phyloP scores from a whole-genome alignment of 2,329 filamentous ascomycete genomes.

The Fusarium burgessii region DNA sequence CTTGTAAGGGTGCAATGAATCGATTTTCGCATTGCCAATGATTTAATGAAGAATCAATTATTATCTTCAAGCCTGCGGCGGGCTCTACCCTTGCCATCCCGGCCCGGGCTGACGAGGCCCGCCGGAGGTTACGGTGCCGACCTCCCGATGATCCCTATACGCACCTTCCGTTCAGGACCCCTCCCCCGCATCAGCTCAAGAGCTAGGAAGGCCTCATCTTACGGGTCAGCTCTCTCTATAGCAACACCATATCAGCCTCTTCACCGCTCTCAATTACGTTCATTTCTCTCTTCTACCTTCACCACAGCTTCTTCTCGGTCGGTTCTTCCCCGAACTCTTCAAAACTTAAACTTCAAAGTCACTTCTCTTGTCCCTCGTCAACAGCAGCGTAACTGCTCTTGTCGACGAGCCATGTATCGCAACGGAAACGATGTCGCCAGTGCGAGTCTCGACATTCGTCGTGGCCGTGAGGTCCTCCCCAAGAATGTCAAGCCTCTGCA shows the following conservation, averaged over 20 bases:
- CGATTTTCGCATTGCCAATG: background rate
- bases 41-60: conserved; percentile 18
- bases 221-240: conserved; percentile 25
- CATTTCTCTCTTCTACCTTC: conserved; percentile 11
- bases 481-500: conserved; percentile 92
- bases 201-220: conserved; percentile 31
- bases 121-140: conserved; percentile 33
- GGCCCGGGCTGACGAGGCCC: background rate
- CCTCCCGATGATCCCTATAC: conserved; percentile 39
- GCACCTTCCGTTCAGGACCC: conserved; percentile 41
- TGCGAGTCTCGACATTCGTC: conserved; percentile 45
- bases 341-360: conserved; percentile 12
- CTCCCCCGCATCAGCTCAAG: conserved; percentile 43
- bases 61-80: conserved; percentile 14
- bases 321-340: background rate
- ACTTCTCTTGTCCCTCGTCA: conserved; percentile 27
- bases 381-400: conserved; percentile 46
- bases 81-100: conserved; percentile 6
- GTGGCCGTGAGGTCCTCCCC: conserved; percentile 82
- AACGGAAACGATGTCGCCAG: conserved; percentile 43
- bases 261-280: conserved; percentile 4
- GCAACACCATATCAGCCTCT: background rate
- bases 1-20: conserved; percentile 1
- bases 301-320: conserved; percentile 4
- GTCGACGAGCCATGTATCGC: conserved; percentile 48